Evolutionary conservation across 257 asterid genomes (phyloP).

Genomic region (Fraxinus pennsylvanica): DNA sequence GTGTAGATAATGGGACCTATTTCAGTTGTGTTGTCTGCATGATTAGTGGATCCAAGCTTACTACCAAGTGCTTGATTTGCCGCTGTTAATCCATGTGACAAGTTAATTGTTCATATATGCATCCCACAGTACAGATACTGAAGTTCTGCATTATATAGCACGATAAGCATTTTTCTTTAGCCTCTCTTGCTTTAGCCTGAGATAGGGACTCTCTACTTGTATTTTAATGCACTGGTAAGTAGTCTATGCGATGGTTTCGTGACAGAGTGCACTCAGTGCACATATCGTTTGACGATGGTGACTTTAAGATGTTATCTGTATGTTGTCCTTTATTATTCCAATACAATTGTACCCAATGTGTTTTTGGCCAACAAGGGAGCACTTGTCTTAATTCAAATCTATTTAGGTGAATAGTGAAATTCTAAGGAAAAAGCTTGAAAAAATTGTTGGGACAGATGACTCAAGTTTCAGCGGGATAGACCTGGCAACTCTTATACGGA

Average conservation of each 20-base stretch:
- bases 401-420: constrained; percentile 62
- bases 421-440: constrained; percentile 73
- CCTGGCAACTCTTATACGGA: constrained; percentile 89
- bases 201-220: background rate
- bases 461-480: constrained; percentile 86
- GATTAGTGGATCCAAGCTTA: background rate
- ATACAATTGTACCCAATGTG: background rate
- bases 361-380: constrained; percentile 14
- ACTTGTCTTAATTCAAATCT: constrained; percentile 28
- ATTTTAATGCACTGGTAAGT: background rate
- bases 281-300: background rate
- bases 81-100: too few relatives aligned
- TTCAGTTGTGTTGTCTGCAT: background rate
- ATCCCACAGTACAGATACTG: background rate
- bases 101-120: background rate
- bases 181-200: background rate
- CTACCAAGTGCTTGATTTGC: background rate
- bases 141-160: background rate
- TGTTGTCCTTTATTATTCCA: constrained; percentile 2
- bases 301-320: background rate
- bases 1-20: background rate
- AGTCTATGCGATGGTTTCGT: background rate
- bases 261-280: background rate
- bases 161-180: background rate
- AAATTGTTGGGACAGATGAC: constrained; percentile 78